A percentile compares a stretch with the other conserved stretches of the same genome.
phyloP scores from a whole-genome alignment of 139 green algal genomes.

The Chlamydomonas incerta region DNA sequence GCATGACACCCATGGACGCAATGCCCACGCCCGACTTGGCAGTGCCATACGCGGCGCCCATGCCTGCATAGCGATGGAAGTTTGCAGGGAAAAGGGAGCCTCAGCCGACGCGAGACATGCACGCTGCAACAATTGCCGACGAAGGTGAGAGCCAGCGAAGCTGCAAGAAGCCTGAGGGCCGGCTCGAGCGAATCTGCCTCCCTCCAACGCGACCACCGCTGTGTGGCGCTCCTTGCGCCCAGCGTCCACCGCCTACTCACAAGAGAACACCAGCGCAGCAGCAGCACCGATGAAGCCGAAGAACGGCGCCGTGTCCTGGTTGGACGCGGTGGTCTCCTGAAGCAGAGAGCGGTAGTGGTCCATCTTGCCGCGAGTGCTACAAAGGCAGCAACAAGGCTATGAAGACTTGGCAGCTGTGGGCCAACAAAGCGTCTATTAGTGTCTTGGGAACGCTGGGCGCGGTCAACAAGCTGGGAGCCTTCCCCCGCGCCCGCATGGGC shows the following conservation, averaged over 20 bases:
- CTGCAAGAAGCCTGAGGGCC: background rate
- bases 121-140: background rate
- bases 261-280: conserved; percentile 96
- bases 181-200: background rate
- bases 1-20: conserved; percentile 99
- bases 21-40: conserved; percentile 98
- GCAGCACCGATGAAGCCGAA: conserved; percentile 98
- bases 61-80: conserved; percentile 70
- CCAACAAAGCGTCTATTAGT: too few relatives aligned
- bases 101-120: too few relatives aligned
- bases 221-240: background rate
- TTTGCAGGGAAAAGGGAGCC: too few relatives aligned
- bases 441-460: too few relatives aligned
- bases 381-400: too few relatives aligned
- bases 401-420: too few relatives aligned
- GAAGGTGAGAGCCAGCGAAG: background rate
- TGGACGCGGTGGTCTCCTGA: background rate
- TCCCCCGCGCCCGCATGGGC: too few relatives aligned
- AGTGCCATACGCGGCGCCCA: conserved; percentile 98
- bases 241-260: conserved; percentile 63
- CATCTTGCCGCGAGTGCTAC: background rate
- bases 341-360: conserved; percentile 32
- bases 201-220: background rate
- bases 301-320: conserved; percentile 84
- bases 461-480: too few relatives aligned